Evolutionary conservation across 768 basidiomycete genomes (phyloP), one percentile per base, ranked within the genome.

Genomic region (Agaricus sinodeliciosus): DNA sequence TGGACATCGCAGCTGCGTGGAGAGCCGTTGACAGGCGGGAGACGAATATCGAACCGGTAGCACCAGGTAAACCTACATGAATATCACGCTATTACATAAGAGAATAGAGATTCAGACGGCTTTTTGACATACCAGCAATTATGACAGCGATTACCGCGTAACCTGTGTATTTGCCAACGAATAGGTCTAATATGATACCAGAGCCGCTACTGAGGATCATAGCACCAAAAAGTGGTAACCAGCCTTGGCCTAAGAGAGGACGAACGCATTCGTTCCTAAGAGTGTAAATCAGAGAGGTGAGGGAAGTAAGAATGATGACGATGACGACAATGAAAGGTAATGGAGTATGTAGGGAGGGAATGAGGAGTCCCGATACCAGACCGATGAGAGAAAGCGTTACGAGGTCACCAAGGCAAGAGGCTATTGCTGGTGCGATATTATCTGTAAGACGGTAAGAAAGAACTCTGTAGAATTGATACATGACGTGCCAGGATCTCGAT

Each of bases 391-490:
- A 76, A 44, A 99, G 81, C 0, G 95, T 95, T 46, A 98, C 76
- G 31, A 99, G 76, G 62, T 98, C 96, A 4, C 96, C 95, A 2
- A 98, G 76, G 60, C 90, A 92, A 2, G 92, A 82, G 0, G 96
- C 96, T 8, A 98, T 76, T 0, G 96, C 94, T 0, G 96, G 91
- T 1, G 94, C 89, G 58, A 98, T 94, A 66, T 99, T 99, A 64
- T 96, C 94, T 92, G 62, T 6, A 47, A 31, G 19, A 11, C 18
- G 7, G 13, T 16, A 47, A 31, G 13, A n/a, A 31, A 18, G 31
- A 34, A 13, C 22, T n/a, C 9, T 15, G 18, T 27, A 26, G 11
- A 31, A 8, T 25, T 42, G 26, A 18, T 22, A 47, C 40, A n/a
- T 28, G 9, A 59, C 75, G 43, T 61, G 85, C 93, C 94, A 51